A percentile compares a stretch with the other conserved stretches of the same genome.
Evolutionary conservation across 1,139 yeast genomes (phyloP).

Genomic region (Candida buenavistaensis): DNA sequence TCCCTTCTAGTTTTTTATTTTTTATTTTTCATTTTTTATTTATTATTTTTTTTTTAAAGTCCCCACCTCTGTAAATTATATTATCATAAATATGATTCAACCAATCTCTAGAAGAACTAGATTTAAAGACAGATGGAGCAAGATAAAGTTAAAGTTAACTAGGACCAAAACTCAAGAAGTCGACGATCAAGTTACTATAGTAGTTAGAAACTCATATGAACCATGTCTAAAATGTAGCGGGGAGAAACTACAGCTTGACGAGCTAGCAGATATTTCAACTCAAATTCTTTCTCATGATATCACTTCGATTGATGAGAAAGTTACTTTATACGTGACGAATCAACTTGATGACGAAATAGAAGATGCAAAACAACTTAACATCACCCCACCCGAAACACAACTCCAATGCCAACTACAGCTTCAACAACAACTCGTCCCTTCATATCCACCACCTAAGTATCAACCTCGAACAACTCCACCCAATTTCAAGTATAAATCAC

Average conservation of each 20-base stretch:
- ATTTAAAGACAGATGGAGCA: background rate
- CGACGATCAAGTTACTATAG: conserved; percentile 8
- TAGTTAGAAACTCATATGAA: conserved; percentile 1
- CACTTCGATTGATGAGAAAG: background rate
- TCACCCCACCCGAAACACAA: background rate
- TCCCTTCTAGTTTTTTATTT: no score
- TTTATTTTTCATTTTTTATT: background rate
- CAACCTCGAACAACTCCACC: conserved; percentile 1
- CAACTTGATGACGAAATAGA: background rate
- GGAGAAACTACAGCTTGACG: conserved; percentile 6
- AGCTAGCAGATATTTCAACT: conserved; percentile 3
- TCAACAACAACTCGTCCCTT: background rate
- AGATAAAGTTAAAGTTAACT: background rate
- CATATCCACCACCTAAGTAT: background rate
- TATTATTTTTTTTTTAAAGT: background rate
- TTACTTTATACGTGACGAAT: background rate
- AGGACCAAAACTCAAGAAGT: background rate
- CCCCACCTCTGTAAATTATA: background rate
- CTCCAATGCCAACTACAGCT: background rate
- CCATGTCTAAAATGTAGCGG: background rate
- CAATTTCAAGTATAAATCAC: conserved; percentile 10
- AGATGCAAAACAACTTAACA: no score
- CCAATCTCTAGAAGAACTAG: background rate
- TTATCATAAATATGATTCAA: background rate
- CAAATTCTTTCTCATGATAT: background rate